phyloP scores from a whole-genome alignment of 805 yeast genomes.

The Yamadazyma takamatsuzukensis region DNA sequence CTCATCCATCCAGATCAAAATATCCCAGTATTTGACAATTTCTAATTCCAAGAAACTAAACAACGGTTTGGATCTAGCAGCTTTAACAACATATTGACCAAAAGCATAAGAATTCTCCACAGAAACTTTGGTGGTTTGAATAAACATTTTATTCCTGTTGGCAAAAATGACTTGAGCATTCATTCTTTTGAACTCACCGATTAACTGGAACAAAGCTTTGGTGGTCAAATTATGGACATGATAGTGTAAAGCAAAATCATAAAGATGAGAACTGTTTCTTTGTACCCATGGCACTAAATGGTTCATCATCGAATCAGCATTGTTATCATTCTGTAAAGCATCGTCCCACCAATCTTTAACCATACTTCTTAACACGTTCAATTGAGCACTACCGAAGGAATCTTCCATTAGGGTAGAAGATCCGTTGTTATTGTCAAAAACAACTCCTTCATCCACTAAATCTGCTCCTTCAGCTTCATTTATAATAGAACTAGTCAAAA shows the following conservation, averaged over 20 bases:
- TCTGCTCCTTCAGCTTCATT: constrained; percentile 89
- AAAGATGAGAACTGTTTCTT: constrained; percentile 64
- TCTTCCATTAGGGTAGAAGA: constrained; percentile 67
- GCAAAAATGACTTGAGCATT: constrained; percentile 83
- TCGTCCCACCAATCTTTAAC: constrained; percentile 93
- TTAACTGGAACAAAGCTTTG: constrained; percentile 74
- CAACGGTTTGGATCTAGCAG: constrained; percentile 74
- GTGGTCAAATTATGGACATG: constrained; percentile 85
- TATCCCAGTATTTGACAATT: constrained; percentile 83
- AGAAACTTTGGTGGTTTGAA: constrained; percentile 69
- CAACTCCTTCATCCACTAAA: constrained; percentile 47
- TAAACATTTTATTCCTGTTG: constrained; percentile 65
- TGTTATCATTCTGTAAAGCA: constrained; percentile 61
- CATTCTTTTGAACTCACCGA: constrained; percentile 72
- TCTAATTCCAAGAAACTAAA: constrained; percentile 77
- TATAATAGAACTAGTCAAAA: constrained; percentile 76
- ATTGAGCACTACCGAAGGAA: constrained; percentile 73
- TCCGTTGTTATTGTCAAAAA: constrained; percentile 35
- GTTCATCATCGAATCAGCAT: constrained; percentile 82
- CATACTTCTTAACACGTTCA: constrained; percentile 65
- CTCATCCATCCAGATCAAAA: constrained; percentile 93
- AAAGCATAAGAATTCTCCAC: constrained; percentile 90
- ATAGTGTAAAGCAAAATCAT: constrained; percentile 75
- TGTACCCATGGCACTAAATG: constrained; percentile 85
- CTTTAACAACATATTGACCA: constrained; percentile 76